These are phyloP conservation scores for Fusarium beomiforme DNA, from an alignment of 2,329 filamentous ascomycete genomes.

Conservation along the genomic window DNA sequence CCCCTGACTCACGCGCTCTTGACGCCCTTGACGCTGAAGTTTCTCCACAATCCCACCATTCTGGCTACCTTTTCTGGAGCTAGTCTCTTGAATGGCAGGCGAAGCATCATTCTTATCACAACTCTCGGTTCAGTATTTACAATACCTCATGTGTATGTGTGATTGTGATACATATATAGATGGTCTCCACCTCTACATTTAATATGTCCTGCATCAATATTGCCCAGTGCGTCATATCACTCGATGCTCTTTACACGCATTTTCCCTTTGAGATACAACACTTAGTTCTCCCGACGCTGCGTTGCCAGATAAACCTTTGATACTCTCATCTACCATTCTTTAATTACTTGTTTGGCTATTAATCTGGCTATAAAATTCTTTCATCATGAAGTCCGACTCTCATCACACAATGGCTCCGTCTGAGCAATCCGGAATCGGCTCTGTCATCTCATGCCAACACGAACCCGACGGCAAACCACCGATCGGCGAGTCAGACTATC, in stretches of 20 bases:
- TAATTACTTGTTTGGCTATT: too few species aligned
- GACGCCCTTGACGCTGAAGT: neutral
- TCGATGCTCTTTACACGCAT: too few species aligned
- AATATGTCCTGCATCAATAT: too few species aligned
- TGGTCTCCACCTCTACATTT: neutral
- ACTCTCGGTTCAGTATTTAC: too few species aligned
- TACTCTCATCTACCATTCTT: too few species aligned
- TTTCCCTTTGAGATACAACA: too few species aligned
- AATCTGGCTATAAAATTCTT: too few species aligned
- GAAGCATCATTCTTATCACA: neutral
- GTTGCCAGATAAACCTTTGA: too few species aligned
- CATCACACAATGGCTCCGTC: neutral
- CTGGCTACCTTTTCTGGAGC: neutral
- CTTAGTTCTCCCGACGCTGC: too few species aligned
- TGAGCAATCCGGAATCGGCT: neutral
- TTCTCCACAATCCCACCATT: neutral
- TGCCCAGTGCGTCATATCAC: too few species aligned
- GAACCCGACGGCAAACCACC: neutral
- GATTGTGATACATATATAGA: neutral
- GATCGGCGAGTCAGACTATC: neutral
- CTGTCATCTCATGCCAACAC: neutral
- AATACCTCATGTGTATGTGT: too few species aligned
- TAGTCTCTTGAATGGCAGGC: neutral
- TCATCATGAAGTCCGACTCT: neutral
- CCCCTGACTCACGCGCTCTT: neutral